phyloP scores from a whole-genome alignment of 768 basidiomycete genomes.

The Royoungia palumana region DNA sequence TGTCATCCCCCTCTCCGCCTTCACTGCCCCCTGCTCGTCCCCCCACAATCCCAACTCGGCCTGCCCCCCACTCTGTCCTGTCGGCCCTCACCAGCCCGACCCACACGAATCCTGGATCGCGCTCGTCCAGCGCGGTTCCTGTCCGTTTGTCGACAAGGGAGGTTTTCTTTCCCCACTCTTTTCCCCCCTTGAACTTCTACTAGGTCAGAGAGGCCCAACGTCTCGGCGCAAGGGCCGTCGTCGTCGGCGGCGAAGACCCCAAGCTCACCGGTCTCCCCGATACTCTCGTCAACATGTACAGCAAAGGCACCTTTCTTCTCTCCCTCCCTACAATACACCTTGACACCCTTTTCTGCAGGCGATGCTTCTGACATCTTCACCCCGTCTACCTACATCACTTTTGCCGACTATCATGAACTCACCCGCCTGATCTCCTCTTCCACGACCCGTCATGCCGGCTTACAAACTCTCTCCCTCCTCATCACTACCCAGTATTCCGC shows the following conservation, averaged over 20 bases:
- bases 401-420: conserved; percentile 73
- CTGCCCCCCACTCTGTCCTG: conserved; percentile 66
- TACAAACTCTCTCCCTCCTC: conserved; percentile 70
- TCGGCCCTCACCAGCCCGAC: conserved; percentile 53
- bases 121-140: conserved; percentile 83
- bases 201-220: conserved; percentile 56
- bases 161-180: conserved; percentile 26
- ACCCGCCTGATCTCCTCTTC: conserved; percentile 65
- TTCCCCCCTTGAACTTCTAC: neutral
- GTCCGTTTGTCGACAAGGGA: conserved; percentile 88
- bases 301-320: conserved; percentile 65
- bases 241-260: conserved; percentile 86
- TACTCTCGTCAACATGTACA: conserved; percentile 87
- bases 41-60: conserved; percentile 43
- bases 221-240: conserved; percentile 80
- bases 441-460: conserved; percentile 75
- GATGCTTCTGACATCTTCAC: conserved; percentile 84
- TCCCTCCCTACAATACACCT: conserved; percentile 2
- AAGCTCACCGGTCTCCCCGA: conserved; percentile 65
- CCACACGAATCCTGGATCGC: conserved; percentile 82
- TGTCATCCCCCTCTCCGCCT: conserved; percentile 66
- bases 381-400: conserved; percentile 85
- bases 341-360: conserved; percentile 39
- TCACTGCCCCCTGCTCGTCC: conserved; percentile 49
- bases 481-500: conserved; percentile 77